Conservation (phyloP, 495 filamentous ascomycete species). For the Xylaria castorea region DNA sequence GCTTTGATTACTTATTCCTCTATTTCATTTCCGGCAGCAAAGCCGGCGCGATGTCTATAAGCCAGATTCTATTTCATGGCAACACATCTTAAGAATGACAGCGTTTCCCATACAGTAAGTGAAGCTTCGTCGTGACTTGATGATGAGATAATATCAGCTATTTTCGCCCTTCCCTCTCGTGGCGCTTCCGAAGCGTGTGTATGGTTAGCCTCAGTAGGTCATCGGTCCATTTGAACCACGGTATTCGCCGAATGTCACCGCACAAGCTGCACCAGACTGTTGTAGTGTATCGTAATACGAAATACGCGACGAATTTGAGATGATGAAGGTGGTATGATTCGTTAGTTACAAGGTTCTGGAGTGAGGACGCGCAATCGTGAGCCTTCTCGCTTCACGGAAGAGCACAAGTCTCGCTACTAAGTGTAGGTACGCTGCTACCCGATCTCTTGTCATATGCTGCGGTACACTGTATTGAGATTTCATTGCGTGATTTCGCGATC, state of each 20-base stretch:
- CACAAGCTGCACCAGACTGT: background rate
- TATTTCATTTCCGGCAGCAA: background rate
- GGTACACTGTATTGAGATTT: background rate
- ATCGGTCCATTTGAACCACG: background rate
- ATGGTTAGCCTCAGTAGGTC: background rate
- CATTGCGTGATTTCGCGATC: background rate
- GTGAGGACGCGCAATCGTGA: slow-evolving; percentile 18
- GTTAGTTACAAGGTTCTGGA: background rate
- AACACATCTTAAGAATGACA: background rate
- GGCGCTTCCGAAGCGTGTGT: background rate
- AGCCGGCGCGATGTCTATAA: background rate
- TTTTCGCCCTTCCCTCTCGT: background rate
- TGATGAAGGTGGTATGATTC: background rate
- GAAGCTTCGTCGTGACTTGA: background rate
- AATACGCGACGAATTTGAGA: background rate
- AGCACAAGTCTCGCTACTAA: background rate
- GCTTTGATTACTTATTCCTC: background rate
- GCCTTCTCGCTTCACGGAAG: background rate
- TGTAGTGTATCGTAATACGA: background rate
- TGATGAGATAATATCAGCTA: background rate
- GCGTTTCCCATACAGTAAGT: background rate
- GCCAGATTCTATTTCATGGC: background rate
- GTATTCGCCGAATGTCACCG: slow-evolving; percentile 19
- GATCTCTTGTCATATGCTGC: background rate
- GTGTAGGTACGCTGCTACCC: background rate